These are phyloP conservation scores for Suillus discolor DNA, from an alignment of 768 basidiomycete species.

Conservation along the genomic window DNA sequence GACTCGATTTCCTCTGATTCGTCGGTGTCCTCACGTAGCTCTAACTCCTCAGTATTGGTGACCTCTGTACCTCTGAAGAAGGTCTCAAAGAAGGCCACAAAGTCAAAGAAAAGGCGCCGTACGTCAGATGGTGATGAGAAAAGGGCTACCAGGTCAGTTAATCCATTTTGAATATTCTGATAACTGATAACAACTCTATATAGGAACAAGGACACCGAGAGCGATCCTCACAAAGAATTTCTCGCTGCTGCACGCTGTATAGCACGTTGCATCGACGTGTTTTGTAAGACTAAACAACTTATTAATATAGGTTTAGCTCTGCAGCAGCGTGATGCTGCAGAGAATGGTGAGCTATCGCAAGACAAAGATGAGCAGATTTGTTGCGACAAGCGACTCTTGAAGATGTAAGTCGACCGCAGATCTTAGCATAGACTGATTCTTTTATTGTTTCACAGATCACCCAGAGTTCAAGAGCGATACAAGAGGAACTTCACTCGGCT, in stretches of 20 bases:
- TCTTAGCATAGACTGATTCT: background rate
- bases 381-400: background rate
- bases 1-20: too few relatives aligned
- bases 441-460: background rate
- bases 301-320: background rate
- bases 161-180: background rate
- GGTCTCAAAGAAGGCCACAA: background rate
- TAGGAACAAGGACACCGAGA: background rate
- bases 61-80: background rate
- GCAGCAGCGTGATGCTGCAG: background rate
- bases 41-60: too few relatives aligned
- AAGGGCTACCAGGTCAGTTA: background rate
- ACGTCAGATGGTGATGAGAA: background rate
- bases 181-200: background rate
- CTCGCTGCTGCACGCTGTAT: background rate
- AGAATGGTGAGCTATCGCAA: conserved; percentile 2
- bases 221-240: conserved; percentile 2
- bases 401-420: conserved; percentile 2
- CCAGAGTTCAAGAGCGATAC: background rate
- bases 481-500: background rate
- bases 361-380: background rate
- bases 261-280: conserved; percentile 11
- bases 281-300: conserved; percentile 7
- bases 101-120: background rate
- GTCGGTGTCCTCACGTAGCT: too few relatives aligned